Evolutionary conservation across 2,329 filamentous ascomycete species (phyloP), one percentile per base, ranked within the genome.

Genomic region (Pseudodiploospora longispora): DNA sequence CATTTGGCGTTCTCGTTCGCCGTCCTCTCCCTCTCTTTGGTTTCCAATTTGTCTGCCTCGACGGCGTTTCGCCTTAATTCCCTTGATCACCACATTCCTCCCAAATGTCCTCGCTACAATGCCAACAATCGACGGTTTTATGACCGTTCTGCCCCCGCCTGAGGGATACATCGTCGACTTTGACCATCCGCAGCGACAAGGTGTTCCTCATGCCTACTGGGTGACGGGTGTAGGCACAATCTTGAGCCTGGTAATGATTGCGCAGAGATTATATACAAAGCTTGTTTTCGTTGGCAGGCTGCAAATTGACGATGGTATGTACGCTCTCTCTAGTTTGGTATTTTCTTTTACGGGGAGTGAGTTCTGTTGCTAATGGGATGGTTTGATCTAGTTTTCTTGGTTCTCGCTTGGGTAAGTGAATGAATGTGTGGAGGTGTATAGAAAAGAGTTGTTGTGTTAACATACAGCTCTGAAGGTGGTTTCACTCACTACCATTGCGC

Each of bases 121-220:
- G 51, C 37, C 50, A 7, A 19, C 47, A 6, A 41, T 54, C 19
- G 40, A 54, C 33, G 54, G 51, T 27, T 40, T 53, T 1, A 29
- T 30, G 10, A 44, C 47, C 27, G 47, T 55, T 10, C 30, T 56
- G 7, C 42, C 44, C 8, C 51, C 61, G 1, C 63, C 63, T 4
- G 46, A 51, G 6, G 61, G 52, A 30, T 66, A 64, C 42, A 52
- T 55, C 6, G 57, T 64, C 27, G 51, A 66, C 40, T 62, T 66
- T 36, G 56, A 57, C 2, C 50, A 64, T 35, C 62, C 63, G 2
- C 52, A 52, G 33, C 50, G 51, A 9, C 52, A 57, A 19, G 51
- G 46, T 10, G 54, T 54, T 10, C 30, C 48, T 4, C 47, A 49
- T n/a, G 46, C 47, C n/a, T 59, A 59, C 45, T 49, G 47, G 5